A percentile compares a stretch with the other conserved stretches of the same genome.
phyloP scores from a whole-genome alignment of 306 rosid genomes.

The Pterocarpus macrocarpus region DNA sequence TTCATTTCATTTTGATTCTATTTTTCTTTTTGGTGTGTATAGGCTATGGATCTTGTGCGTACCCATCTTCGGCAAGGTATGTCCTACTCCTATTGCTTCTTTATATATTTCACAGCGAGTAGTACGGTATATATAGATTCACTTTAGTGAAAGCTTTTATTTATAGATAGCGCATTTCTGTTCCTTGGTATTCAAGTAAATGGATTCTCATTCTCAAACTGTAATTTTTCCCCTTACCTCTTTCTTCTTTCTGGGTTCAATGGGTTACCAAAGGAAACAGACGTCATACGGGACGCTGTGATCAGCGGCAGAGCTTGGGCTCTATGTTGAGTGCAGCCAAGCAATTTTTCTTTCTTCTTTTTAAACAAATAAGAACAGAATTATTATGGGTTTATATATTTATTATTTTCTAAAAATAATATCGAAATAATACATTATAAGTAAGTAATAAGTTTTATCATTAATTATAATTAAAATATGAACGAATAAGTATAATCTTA shows the following conservation, averaged over 20 bases:
- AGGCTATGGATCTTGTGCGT: slow-evolving; percentile 99
- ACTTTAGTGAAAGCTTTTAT: not conserved
- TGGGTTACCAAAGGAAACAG: slow-evolving; percentile 19
- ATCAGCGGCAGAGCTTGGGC: too few relatives aligned
- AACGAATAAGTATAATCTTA: too few relatives aligned
- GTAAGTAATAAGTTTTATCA: too few relatives aligned
- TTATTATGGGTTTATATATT: too few relatives aligned
- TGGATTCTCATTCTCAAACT: slow-evolving; percentile 42
- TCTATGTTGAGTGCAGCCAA: too few relatives aligned
- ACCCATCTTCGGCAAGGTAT: slow-evolving; percentile 83
- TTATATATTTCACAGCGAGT: too few relatives aligned
- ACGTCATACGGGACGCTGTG: too few relatives aligned
- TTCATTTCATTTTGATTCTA: not conserved
- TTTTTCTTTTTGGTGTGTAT: not conserved
- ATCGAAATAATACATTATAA: too few relatives aligned
- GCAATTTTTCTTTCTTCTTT: too few relatives aligned
- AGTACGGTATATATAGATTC: not conserved
- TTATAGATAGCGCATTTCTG: not conserved
- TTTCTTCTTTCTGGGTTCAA: slow-evolving; percentile 20
- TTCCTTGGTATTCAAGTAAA: slow-evolving; percentile 77
- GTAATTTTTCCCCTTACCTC: slow-evolving; percentile 13
- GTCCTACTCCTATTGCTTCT: not conserved
- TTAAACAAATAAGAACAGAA: too few relatives aligned
- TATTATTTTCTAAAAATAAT: too few relatives aligned
- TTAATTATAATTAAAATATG: too few relatives aligned